Conservation (phyloP, 805 yeast species). For the Kurtzmaniella cleridarum region DNA sequence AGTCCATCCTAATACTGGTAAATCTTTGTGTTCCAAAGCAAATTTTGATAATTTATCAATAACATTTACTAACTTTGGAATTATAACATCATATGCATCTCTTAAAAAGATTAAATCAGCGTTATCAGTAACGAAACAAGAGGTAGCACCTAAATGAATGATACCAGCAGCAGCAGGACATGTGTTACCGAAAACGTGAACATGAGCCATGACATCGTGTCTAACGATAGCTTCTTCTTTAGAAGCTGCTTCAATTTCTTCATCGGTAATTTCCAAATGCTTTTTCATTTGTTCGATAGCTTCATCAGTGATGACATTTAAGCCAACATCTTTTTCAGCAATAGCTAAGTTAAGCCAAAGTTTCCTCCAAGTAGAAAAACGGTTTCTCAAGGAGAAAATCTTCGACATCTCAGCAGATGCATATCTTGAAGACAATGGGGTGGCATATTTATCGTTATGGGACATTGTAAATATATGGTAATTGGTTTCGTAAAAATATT, state of each 20-base stretch:
- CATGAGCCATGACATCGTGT: conserved; percentile 99
- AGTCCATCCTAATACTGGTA: conserved; percentile 98
- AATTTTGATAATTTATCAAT: conserved; percentile 84
- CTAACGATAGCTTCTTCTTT: conserved; percentile 96
- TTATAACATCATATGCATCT: conserved; percentile 89
- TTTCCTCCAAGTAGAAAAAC: conserved; percentile 98
- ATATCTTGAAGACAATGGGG: conserved; percentile 94
- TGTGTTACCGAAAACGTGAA: conserved; percentile 86
- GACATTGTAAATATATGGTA: conserved; percentile 20
- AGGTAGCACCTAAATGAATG: conserved; percentile 96
- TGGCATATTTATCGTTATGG: conserved; percentile 69
- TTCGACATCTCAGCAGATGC: conserved; percentile 97
- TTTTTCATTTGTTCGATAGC: conserved; percentile 82
- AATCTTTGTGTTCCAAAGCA: conserved; percentile 87
- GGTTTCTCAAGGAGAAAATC: conserved; percentile 85
- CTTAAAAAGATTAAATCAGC: conserved; percentile 95
- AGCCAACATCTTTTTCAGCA: conserved; percentile 91
- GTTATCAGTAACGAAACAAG: conserved; percentile 96
- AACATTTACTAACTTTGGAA: conserved; percentile 94
- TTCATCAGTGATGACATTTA: conserved; percentile 78
- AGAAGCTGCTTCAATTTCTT: conserved; percentile 83
- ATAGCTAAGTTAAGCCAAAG: conserved; percentile 92
- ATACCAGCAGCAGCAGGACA: conserved; percentile 97
- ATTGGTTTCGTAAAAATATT: too few species aligned
- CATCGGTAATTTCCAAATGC: conserved; percentile 82